Evolutionary conservation across 169 alveolate genomes (phyloP).

Genomic region (Cryptosporidium muris): DNA sequence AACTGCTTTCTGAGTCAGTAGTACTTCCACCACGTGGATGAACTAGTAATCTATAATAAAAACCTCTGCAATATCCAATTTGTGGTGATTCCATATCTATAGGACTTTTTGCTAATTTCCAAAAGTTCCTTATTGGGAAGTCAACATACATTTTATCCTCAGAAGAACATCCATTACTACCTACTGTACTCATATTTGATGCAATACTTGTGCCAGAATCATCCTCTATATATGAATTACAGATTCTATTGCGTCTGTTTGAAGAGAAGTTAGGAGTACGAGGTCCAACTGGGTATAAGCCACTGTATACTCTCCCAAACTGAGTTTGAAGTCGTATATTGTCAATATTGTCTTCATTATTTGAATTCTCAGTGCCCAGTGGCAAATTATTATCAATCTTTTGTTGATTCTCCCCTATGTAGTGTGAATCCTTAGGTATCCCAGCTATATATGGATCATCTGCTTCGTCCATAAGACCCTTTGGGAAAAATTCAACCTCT

Average conservation of each 20-base stretch:
- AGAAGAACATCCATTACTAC: not conserved
- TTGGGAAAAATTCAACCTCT: too few species aligned
- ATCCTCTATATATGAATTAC: conserved; percentile 46
- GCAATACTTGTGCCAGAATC: conserved; percentile 58
- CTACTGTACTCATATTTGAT: not conserved
- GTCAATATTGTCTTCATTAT: conserved; percentile 41
- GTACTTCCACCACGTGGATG: conserved; percentile 91
- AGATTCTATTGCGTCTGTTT: conserved; percentile 19
- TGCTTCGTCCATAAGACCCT: conserved; percentile 40
- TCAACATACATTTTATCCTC: conserved; percentile 80
- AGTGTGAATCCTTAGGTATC: conserved; percentile 3
- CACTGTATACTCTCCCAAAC: conserved; percentile 66
- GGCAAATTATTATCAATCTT: conserved; percentile 4
- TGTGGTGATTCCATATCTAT: conserved; percentile 89
- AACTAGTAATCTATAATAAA: conserved; percentile 83
- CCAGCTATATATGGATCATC: conserved; percentile 33
- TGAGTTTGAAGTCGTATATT: conserved; percentile 29
- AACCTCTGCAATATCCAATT: conserved; percentile 88
- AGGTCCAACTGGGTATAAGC: conserved; percentile 69
- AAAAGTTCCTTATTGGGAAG: conserved; percentile 86
- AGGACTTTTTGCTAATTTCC: conserved; percentile 89
- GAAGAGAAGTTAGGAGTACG: conserved; percentile 36
- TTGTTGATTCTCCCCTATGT: not conserved
- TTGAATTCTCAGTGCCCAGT: conserved; percentile 14
- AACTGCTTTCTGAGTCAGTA: conserved; percentile 86